Base-by-base conservation (phyloP, 2,329 filamentous ascomycete species). In the Lachnellula hyalina region DNA sequence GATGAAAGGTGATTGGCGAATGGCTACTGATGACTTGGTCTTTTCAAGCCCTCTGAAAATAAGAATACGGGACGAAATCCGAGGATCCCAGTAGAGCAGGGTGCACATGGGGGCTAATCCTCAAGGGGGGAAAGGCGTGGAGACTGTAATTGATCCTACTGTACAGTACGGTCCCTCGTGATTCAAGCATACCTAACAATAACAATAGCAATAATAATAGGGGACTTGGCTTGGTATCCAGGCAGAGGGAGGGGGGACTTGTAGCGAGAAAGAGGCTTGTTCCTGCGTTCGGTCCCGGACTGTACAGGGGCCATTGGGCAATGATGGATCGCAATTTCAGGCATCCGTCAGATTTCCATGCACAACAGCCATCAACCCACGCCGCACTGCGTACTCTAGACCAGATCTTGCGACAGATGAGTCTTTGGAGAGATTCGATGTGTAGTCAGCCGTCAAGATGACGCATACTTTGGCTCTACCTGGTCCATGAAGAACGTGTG, bases 41-140 rank as follows among this genome's bases (percentile, higher is more conserved):
- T 52, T 35, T 36, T 32, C 38, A 52, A 47, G 45, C 51, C 44
- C 38, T 52, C 35, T 6, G n/a, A 21, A 21, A 21, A 21, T 21
- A 21, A 55, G 52, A 54, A 62, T 61, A 62, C 60, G 61, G 59
- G 47, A 54, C 46, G 23, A 45, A 58, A 57, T 53, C 52, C 61
- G 61, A 62, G 21, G 21, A 63, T 61, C 60, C 61, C 47, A 51
- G 60, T 28, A 47, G 42, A 47, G 50, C 50, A 25, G 28, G 28
- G n/a, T 47, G 35, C 8, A 44, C 45, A 14, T 17, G 36, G 47
- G 15, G 49, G 34, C 45, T 49, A 55, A 55, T 56, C 58, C 53
- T 59, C 57, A 55, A 41, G 38, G 38, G 48, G 38, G 41, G 35
- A 15, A 35, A 42, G 44, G 25, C 8, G 34, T 41, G 50, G 42